phyloP scores from a whole-genome alignment of 2,329 filamentous ascomycete species.

The Dryadomyces quercivorus region DNA sequence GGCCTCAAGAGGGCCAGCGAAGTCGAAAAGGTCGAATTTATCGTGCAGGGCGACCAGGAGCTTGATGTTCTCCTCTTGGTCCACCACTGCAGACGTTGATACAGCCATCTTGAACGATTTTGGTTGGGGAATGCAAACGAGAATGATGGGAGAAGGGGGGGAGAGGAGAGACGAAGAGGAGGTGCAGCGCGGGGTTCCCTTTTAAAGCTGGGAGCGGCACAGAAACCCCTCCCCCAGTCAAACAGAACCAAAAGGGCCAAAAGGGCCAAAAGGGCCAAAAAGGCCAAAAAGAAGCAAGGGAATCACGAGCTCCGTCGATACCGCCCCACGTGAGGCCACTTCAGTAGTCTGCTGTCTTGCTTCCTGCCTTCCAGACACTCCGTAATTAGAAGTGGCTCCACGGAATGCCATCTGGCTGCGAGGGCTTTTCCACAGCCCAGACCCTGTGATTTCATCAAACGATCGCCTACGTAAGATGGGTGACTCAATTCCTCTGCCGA shows the following conservation, averaged over 20 bases:
- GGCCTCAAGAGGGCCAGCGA: slow-evolving; percentile 42
- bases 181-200: neutral
- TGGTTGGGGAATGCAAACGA: slow-evolving; percentile 6
- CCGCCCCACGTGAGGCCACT: slow-evolving; percentile 7
- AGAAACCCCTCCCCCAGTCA: neutral
- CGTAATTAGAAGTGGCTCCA: neutral
- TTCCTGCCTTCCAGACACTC: neutral
- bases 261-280: no score
- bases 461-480: neutral
- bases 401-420: neutral
- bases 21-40: slow-evolving; percentile 48
- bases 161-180: slow-evolving; percentile 5
- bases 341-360: neutral
- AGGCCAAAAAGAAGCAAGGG: neutral
- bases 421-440: no score
- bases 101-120: slow-evolving; percentile 38
- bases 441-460: neutral
- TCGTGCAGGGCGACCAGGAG: slow-evolving; percentile 48
- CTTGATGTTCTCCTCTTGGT: slow-evolving; percentile 39
- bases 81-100: slow-evolving; percentile 46
- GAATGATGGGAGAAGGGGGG: slow-evolving; percentile 4
- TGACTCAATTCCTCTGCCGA: slow-evolving; percentile 1
- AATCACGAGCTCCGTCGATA: neutral
- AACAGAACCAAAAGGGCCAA: neutral
- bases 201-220: neutral